Evolutionary conservation across 2,329 filamentous ascomycete genomes (phyloP).

Genomic region (Phialocephala subalpina): DNA sequence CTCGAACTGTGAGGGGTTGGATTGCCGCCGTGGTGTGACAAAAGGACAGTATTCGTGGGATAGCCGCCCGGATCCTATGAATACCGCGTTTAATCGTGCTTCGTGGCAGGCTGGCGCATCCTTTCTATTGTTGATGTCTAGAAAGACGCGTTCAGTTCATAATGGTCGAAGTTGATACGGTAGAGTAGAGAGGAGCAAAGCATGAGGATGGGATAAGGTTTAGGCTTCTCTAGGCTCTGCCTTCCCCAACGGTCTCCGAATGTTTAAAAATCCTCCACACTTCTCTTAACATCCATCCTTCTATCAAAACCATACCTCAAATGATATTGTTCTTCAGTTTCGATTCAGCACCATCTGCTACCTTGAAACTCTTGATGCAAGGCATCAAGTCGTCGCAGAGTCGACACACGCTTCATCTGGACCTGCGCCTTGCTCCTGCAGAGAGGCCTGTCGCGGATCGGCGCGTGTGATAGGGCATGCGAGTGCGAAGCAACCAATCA

Average conservation of each 20-base stretch:
- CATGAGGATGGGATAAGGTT: too few relatives aligned
- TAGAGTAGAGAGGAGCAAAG: too few relatives aligned
- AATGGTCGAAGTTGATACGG: too few relatives aligned
- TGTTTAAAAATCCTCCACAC: too few relatives aligned
- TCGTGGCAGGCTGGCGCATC: background rate
- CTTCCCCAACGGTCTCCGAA: too few relatives aligned
- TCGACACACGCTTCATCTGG: background rate
- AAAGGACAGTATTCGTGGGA: too few relatives aligned
- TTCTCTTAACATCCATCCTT: too few relatives aligned
- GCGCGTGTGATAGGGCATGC: background rate
- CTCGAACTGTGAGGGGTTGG: background rate
- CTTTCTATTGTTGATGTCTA: too few relatives aligned
- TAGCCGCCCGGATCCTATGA: background rate
- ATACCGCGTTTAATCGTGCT: background rate
- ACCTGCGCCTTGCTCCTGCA: background rate
- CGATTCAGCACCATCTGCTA: background rate
- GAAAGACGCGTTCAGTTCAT: too few relatives aligned
- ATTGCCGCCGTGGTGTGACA: background rate
- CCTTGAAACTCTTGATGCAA: background rate
- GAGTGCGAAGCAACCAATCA: background rate
- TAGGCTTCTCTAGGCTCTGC: too few relatives aligned
- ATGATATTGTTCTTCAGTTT: too few relatives aligned
- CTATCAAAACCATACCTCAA: too few relatives aligned
- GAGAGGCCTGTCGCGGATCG: background rate
- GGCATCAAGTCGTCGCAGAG: background rate